These are phyloP conservation scores for Mycosarcoma mackinlayi DNA, from an alignment of 1,284 basidiomycete genomes.

Conservation along the genomic window DNA sequence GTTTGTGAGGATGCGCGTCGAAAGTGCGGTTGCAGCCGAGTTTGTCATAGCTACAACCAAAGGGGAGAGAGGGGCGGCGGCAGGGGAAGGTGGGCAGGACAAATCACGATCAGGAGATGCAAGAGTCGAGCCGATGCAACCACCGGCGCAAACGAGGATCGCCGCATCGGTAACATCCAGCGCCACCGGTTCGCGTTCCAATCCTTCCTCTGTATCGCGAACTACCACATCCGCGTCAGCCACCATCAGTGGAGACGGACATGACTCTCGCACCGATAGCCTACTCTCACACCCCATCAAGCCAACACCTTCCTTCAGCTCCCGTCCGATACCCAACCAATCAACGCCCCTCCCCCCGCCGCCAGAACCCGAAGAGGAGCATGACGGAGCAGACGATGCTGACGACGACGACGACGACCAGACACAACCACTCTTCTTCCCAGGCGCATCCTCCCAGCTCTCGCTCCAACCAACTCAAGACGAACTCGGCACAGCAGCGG, in stretches of 20 bases:
- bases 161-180: background rate
- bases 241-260: background rate
- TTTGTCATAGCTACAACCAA: slow-evolving; percentile 55
- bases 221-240: background rate
- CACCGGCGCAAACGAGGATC: background rate
- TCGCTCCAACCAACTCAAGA: slow-evolving; percentile 7
- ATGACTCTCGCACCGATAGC: background rate
- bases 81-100: background rate
- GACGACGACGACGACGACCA: slow-evolving; percentile 4
- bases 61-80: slow-evolving; percentile 9
- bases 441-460: slow-evolving; percentile 23
- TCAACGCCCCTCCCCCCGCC: slow-evolving; percentile 14
- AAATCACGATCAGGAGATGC: background rate
- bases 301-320: background rate
- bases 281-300: background rate
- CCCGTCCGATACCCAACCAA: slow-evolving; percentile 5
- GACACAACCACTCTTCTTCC: slow-evolving; percentile 42
- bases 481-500: background rate
- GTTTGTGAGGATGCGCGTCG: slow-evolving; percentile 42
- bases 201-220: background rate
- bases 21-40: slow-evolving; percentile 32
- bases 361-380: background rate
- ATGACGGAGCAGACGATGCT: too few species aligned
- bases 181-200: background rate
- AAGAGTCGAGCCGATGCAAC: background rate